Base-by-base conservation (phyloP, 106 monocot genomes). In the Hemerocallis citrina region DNA sequence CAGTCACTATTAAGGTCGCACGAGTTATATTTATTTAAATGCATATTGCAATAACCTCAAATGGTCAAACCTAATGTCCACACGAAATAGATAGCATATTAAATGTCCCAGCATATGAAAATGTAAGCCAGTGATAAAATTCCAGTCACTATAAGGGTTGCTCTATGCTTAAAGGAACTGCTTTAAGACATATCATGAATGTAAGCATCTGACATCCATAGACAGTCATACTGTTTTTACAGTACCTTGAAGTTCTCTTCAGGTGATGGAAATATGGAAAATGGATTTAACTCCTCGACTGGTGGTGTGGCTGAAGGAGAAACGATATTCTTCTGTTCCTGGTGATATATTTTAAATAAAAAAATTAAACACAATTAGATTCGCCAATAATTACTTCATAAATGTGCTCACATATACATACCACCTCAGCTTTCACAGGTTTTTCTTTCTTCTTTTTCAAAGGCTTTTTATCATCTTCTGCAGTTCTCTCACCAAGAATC, bases 371-470 rank as follows among this genome's bases (percentile, higher is more conserved):
- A 22, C 9, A 70, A 64, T 50, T 47, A 20, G 3, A 4, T 21
- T 5, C 6, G 1, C 5, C n/a, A 56, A 61, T 34, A 16, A 36
- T 39, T 27, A 31, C 49, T 22, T 60, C 5, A 49, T 61, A 49
- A 60, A 23, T 4, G 16, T 5, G 0, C 16, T 43, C 6, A 20
- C n/a, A n/a, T n/a, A 12, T 14, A 57, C 10, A 44, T 46, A 9
- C 19, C 47, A 92, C 96, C 77, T 91, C 91, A 70, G 72, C 43
- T 77, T 87, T 90, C 17, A 43, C 75, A 70, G 91, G 72, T 67
- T 91, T 98, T 61, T 84, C 96, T 58, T 91, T 96, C 76, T 86
- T 98, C 67, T 98, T 98, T 62, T 91, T 98, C 56, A 79, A 44
- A 68, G 91, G 81, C 33, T 91, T 90, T 63, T 72, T 73, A 67